A percentile compares a stretch with the other conserved stretches of the same genome.
phyloP scores from a whole-genome alignment of 192 early-diverging fungal genomes.

The Backusella luteola region DNA sequence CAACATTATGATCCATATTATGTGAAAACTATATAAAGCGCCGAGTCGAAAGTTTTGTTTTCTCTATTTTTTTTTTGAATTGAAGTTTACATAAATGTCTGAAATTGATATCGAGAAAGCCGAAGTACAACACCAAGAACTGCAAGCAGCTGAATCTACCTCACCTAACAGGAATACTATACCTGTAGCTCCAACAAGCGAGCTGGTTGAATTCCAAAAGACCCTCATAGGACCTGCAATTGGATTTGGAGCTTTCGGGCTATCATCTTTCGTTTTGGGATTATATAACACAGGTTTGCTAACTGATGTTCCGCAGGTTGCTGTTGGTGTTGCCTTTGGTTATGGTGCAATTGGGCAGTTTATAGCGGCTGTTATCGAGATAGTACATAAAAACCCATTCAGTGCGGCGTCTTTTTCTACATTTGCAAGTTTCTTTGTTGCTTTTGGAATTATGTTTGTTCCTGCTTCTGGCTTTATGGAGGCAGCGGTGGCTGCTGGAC shows the following conservation, averaged over 20 bases:
- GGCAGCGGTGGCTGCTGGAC: not conserved
- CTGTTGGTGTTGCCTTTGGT: constrained; percentile 25
- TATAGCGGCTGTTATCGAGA: constrained; percentile 14
- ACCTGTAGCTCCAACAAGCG: not conserved
- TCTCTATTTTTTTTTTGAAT: not conserved
- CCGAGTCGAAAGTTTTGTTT: not conserved
- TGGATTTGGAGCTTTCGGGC: constrained; percentile 24
- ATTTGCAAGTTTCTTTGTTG: constrained; percentile 26
- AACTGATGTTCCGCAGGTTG: constrained; percentile 9
- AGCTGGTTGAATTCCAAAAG: not conserved
- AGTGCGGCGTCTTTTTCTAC: constrained; percentile 17
- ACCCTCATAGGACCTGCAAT: not conserved
- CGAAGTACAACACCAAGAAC: not conserved
- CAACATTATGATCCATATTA: not conserved
- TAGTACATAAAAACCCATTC: constrained; percentile 20
- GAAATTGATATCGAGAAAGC: not conserved
- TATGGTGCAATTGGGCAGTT: constrained; percentile 20
- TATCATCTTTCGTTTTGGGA: constrained; percentile 19
- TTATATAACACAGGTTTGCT: constrained; percentile 20
- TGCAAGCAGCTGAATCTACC: not conserved
- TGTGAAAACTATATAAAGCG: not conserved
- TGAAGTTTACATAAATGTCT: not conserved
- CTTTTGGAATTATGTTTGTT: constrained; percentile 26
- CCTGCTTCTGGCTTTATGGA: constrained; percentile 15
- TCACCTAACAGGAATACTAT: not conserved